These are phyloP conservation scores for Cicer arietinum DNA, from an alignment of 306 rosid species.

Conservation along the genomic window DNA sequence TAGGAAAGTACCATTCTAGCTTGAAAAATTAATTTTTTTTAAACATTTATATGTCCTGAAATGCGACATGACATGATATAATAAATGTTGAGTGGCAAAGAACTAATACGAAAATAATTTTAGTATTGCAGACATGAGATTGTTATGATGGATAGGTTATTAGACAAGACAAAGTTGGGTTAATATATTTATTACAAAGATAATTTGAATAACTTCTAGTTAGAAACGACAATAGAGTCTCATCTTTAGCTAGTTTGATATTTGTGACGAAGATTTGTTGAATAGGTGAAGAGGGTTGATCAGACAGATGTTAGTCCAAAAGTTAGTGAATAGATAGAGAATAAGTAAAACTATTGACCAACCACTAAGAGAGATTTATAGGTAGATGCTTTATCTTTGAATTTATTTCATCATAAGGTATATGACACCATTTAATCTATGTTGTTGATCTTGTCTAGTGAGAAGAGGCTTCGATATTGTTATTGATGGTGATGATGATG, in stretches of 20 bases:
- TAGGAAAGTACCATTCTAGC: too few species aligned
- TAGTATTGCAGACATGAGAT: too few species aligned
- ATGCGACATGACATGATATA: too few species aligned
- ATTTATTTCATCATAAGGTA: background rate
- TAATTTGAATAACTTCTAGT: background rate
- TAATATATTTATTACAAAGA: background rate
- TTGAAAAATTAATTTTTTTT: too few species aligned
- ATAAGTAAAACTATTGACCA: background rate
- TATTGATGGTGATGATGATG: background rate
- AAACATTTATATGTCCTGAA: too few species aligned
- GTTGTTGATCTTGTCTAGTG: background rate
- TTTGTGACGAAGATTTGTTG: background rate
- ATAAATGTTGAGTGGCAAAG: too few species aligned
- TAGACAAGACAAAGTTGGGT: background rate
- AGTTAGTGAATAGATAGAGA: background rate
- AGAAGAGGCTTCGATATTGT: conserved; percentile 7
- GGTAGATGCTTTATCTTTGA: conserved; percentile 4
- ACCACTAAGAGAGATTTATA: conserved; percentile 1
- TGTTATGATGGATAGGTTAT: too few species aligned
- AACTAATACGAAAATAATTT: too few species aligned
- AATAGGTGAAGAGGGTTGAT: background rate
- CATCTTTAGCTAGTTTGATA: background rate
- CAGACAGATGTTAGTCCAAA: background rate
- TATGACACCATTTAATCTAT: conserved; percentile 4
- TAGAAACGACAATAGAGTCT: background rate